A percentile compares a stretch with the other conserved stretches of the same genome.
phyloP scores from a whole-genome alignment of 164 flowering plant genomes.

The Chloranthus sessilifolius region DNA sequence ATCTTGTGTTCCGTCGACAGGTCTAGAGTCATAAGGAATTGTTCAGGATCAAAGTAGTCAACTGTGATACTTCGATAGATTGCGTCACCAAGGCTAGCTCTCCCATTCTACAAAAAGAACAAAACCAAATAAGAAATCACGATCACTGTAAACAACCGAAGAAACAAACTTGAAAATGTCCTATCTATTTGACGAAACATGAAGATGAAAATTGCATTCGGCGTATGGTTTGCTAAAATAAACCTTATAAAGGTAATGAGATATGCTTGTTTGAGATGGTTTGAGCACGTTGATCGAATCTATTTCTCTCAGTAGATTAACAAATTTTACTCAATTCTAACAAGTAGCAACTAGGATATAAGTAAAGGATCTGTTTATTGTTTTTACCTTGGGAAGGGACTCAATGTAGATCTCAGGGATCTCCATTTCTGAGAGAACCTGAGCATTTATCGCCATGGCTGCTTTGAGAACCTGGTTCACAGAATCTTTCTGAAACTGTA shows the following conservation, averaged over 20 bases:
- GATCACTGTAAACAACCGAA: too few relatives aligned
- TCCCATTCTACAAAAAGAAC: slow-evolving; percentile 51
- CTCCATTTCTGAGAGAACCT: slow-evolving; percentile 75
- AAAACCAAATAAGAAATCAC: neutral
- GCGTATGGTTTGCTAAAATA: too few relatives aligned
- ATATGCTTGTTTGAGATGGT: too few relatives aligned
- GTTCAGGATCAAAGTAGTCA: slow-evolving; percentile 72
- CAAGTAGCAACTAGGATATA: too few relatives aligned
- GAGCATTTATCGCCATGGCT: slow-evolving; percentile 92
- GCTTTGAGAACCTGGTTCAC: slow-evolving; percentile 91
- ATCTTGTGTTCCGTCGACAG: slow-evolving; percentile 75
- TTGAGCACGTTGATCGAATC: too few relatives aligned
- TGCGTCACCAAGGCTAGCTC: slow-evolving; percentile 75
- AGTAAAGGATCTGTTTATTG: neutral
- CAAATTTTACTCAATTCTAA: too few relatives aligned
- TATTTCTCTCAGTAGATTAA: too few relatives aligned
- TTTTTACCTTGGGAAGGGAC: slow-evolving; percentile 80
- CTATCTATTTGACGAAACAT: too few relatives aligned
- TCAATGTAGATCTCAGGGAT: slow-evolving; percentile 85
- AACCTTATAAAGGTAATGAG: too few relatives aligned
- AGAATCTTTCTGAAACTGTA: slow-evolving; percentile 70
- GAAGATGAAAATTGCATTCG: too few relatives aligned
- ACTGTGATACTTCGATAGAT: slow-evolving; percentile 74
- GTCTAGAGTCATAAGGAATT: slow-evolving; percentile 58
- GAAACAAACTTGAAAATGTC: too few relatives aligned